phyloP scores from a whole-genome alignment of 495 filamentous ascomycete species.

The Neohortaea acidophila region DNA sequence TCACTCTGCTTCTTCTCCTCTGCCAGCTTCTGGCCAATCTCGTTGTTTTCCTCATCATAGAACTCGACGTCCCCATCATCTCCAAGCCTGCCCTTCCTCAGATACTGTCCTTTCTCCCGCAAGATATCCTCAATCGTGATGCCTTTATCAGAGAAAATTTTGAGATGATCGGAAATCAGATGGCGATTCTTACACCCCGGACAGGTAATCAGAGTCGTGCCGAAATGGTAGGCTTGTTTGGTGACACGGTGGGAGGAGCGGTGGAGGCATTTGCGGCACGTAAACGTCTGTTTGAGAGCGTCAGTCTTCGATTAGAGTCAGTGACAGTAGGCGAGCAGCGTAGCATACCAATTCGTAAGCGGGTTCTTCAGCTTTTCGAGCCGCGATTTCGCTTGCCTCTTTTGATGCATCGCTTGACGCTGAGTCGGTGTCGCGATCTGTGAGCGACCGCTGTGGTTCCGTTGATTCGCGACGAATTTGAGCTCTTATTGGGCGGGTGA shows the following conservation, averaged over 20 bases:
- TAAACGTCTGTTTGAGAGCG: slow-evolving; percentile 50
- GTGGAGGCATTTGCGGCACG: slow-evolving; percentile 61
- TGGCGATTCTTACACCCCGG: slow-evolving; percentile 71
- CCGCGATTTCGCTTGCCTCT: slow-evolving; percentile 3
- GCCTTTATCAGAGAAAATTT: slow-evolving; percentile 53
- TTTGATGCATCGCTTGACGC: not conserved
- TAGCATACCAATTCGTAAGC: slow-evolving; percentile 51
- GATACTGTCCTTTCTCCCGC: slow-evolving; percentile 44
- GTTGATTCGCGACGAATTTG: slow-evolving; percentile 7
- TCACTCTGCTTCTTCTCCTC: too few species aligned
- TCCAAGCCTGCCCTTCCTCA: slow-evolving; percentile 41
- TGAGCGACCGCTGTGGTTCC: slow-evolving; percentile 5
- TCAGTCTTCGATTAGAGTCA: not conserved
- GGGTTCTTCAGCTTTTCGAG: slow-evolving; percentile 35
- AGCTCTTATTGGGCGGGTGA: not conserved
- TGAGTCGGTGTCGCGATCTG: slow-evolving; percentile 1
- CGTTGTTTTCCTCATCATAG: slow-evolving; percentile 25
- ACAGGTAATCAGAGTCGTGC: slow-evolving; percentile 75
- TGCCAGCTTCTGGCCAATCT: slow-evolving; percentile 2
- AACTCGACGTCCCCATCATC: slow-evolving; percentile 38
- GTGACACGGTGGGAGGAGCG: slow-evolving; percentile 65
- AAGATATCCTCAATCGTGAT: slow-evolving; percentile 61
- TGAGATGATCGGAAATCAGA: slow-evolving; percentile 80
- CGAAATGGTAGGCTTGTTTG: slow-evolving; percentile 86
- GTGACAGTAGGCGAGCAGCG: not conserved